Evolutionary conservation across 192 early-diverging fungal species (phyloP), one percentile per base, ranked within the genome.

Genomic region (Paraglomus occultum): DNA sequence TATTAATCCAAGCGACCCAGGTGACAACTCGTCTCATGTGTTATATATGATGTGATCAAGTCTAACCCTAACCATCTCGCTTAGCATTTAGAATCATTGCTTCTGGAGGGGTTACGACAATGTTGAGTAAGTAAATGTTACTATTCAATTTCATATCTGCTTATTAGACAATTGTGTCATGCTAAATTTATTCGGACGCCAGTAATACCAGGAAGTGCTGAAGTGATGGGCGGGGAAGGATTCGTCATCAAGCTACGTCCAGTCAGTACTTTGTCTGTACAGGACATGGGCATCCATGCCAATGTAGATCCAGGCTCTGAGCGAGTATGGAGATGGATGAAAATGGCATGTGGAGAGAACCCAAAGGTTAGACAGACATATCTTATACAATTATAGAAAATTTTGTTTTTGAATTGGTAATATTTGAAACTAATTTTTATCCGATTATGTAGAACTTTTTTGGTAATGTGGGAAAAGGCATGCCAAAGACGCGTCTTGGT

Each of bases 281-380:
- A 89, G 42, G 85, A 91, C 64, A 91, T 92, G 89, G 64, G 80
- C 17, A 66, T 92, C 42, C 79, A 91, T 67, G 70, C 68, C 9
- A 76, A 79, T 51, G 67, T 86, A 49, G 42, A 82, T 46, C 51
- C 64, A 20, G 71, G 74, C 20, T 74, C 73, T 51, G 67, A 72
- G 42, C 55, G 58, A 8, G 38, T 54, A 20, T 89, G 88, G 87
- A 71, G 89, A 39, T 93, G 82, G 74, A 88, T 90, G 84, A 93
- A 93, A 73, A 89, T 90, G 85, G 90, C 91, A 2, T 93, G 91
- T 64, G 91, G 91, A 39, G 91, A 93, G 73, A 93, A 92, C 76
- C 81, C 88, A 42, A 92, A 87, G 73, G 72, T 78, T n/a, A n/a
- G n/a, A n/a, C n/a, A n/a, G n/a, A n/a, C n/a, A n/a, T n/a, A n/a